A percentile compares a stretch with the other conserved stretches of the same genome.
Evolutionary conservation across 2,329 filamentous ascomycete genomes (phyloP).

Genomic region (Clonostachys sp.): DNA sequence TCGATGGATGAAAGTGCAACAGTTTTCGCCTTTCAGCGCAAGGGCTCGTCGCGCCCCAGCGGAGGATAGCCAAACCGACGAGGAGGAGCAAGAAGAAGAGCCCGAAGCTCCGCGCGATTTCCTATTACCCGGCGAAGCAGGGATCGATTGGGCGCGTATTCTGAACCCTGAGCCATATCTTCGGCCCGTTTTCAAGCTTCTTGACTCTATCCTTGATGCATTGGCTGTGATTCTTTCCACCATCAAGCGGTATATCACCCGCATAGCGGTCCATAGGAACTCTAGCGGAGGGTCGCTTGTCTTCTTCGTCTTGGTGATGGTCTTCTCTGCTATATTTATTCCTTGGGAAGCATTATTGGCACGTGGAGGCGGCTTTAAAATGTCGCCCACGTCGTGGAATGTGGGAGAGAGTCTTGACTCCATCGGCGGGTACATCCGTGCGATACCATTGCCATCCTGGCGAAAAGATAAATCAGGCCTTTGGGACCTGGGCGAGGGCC

Average conservation of each 20-base stretch:
- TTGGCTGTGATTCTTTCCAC: no score
- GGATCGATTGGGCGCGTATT: constrained; percentile 14
- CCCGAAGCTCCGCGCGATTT: neutral
- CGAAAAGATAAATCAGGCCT: constrained; percentile 4
- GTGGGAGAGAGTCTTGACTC: neutral
- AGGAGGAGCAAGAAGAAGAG: constrained; percentile 3
- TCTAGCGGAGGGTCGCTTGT: no score
- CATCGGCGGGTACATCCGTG: neutral
- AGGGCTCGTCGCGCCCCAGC: neutral
- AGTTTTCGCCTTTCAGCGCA: neutral
- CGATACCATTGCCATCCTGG: neutral
- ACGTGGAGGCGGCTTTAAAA: no score
- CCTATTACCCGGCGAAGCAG: neutral
- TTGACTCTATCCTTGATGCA: no score
- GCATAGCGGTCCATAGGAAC: no score
- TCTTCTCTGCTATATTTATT: no score
- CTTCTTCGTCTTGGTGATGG: no score
- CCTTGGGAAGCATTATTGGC: no score
- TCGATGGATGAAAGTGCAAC: neutral
- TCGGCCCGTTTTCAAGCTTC: no score
- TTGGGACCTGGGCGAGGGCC: constrained; percentile 2
- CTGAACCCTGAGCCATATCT: constrained; percentile 24
- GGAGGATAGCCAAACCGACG: constrained; percentile 3
- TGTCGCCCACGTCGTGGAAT: no score
- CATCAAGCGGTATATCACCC: no score